Evolutionary conservation across 176 grass and related monocot genomes (phyloP).

Genomic region (Hyparrhenia diplandra): DNA sequence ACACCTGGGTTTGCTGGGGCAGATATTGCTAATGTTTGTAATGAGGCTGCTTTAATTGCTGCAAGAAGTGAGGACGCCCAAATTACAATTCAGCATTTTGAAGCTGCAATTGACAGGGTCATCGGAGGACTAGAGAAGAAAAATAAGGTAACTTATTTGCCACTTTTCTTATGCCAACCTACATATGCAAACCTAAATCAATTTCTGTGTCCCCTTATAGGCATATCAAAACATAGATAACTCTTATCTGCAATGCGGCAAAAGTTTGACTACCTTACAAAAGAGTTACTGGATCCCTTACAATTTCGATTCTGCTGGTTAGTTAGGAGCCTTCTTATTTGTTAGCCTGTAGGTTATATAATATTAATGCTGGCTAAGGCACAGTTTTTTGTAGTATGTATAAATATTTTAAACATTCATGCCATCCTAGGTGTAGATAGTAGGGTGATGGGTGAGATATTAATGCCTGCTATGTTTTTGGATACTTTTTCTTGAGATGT

Average conservation of each 20-base stretch:
- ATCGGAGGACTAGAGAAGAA: constrained; percentile 97
- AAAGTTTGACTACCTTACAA: background rate
- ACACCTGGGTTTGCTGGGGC: constrained; percentile 94
- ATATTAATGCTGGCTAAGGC: background rate
- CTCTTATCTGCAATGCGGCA: background rate
- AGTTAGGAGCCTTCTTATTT: background rate
- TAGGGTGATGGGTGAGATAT: background rate
- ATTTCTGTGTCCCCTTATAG: background rate
- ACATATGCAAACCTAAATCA: background rate
- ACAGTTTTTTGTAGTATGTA: background rate
- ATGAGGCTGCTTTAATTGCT: constrained; percentile 87
- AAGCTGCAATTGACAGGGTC: constrained; percentile 81
- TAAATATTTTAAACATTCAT: background rate
- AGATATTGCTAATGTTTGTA: constrained; percentile 96
- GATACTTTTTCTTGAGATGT: background rate
- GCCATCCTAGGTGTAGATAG: background rate
- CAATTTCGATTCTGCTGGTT: background rate
- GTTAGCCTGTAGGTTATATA: background rate
- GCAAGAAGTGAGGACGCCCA: constrained; percentile 55
- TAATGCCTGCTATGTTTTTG: background rate
- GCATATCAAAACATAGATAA: background rate
- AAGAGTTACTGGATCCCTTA: background rate
- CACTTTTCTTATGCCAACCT: background rate
- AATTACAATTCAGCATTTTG: constrained; percentile 85
- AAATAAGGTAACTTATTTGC: constrained; percentile 65